A percentile compares a stretch with the other conserved stretches of the same genome.
phyloP scores from a whole-genome alignment of 306 rosid species.

The Glycine tomentella region DNA sequence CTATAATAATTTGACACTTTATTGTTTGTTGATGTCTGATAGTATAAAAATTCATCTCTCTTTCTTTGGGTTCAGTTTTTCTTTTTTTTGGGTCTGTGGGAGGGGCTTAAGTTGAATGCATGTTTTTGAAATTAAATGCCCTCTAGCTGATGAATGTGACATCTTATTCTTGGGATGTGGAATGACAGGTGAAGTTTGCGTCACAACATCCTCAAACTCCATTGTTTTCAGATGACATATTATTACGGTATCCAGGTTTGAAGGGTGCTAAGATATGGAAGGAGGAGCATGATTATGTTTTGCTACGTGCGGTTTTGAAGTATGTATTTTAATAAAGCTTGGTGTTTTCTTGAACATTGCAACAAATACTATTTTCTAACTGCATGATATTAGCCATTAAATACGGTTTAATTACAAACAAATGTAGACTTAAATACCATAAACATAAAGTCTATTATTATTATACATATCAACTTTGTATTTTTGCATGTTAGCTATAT shows the following conservation, averaged over 20 bases:
- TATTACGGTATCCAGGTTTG: slow-evolving; percentile 75
- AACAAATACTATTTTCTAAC: slow-evolving; percentile 9
- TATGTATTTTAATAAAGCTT: slow-evolving; percentile 49
- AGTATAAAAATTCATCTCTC: background rate
- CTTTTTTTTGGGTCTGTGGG: background rate
- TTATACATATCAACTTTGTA: background rate
- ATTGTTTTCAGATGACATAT: slow-evolving; percentile 75
- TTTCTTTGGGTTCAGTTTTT: background rate
- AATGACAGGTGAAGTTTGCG: slow-evolving; percentile 70
- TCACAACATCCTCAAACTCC: slow-evolving; percentile 64
- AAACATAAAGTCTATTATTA: background rate
- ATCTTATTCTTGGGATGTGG: slow-evolving; percentile 43
- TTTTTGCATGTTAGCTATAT: slow-evolving; percentile 22
- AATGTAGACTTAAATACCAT: background rate
- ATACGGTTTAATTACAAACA: background rate
- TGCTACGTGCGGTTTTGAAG: slow-evolving; percentile 84
- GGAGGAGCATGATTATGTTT: slow-evolving; percentile 81
- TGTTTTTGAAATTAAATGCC: slow-evolving; percentile 30
- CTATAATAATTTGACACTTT: background rate
- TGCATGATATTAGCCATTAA: slow-evolving; percentile 23
- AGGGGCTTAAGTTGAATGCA: background rate
- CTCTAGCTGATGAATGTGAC: slow-evolving; percentile 32
- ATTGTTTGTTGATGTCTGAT: background rate
- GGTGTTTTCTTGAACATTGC: slow-evolving; percentile 35
- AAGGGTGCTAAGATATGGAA: slow-evolving; percentile 92